These are phyloP conservation scores for Pseudogymnoascus destructans DNA, from an alignment of 2,329 filamentous ascomycete species.

Conservation along the genomic window DNA sequence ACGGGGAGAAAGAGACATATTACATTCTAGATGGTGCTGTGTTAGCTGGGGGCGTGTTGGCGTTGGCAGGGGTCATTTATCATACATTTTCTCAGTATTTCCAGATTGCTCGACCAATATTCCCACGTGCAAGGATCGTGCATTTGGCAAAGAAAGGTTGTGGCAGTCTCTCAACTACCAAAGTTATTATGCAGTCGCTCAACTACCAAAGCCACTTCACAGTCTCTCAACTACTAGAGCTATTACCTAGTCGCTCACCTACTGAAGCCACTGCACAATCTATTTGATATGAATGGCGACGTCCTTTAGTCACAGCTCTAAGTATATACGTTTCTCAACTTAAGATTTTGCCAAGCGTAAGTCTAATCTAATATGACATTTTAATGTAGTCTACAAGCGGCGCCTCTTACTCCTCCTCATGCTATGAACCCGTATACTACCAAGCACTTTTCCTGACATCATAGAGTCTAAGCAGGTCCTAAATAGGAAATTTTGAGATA, in stretches of 20 bases:
- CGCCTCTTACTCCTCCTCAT: not conserved
- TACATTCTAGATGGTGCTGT: slow-evolving; percentile 45
- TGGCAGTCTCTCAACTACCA: not conserved
- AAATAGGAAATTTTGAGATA: too few species aligned
- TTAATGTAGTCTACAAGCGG: not conserved
- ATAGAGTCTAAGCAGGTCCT: too few species aligned
- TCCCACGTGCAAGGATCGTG: not conserved
- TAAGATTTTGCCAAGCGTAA: not conserved
- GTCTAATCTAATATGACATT: not conserved
- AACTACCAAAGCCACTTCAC: not conserved
- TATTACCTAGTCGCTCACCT: too few species aligned
- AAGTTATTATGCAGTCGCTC: not conserved
- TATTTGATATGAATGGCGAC: too few species aligned
- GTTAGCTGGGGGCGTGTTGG: not conserved
- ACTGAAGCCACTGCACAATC: not conserved
- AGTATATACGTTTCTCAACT: not conserved
- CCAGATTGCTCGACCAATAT: not conserved
- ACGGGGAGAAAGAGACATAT: slow-evolving; percentile 77
- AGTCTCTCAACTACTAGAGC: too few species aligned
- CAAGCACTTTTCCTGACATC: too few species aligned
- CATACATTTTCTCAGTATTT: not conserved
- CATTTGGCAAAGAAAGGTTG: not conserved
- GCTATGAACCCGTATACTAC: too few species aligned
- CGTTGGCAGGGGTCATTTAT: not conserved
- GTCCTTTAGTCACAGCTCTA: not conserved